These are phyloP conservation scores for Talaromyces sp. DNA, from an alignment of 2,329 filamentous ascomycete species.

Conservation along the genomic window DNA sequence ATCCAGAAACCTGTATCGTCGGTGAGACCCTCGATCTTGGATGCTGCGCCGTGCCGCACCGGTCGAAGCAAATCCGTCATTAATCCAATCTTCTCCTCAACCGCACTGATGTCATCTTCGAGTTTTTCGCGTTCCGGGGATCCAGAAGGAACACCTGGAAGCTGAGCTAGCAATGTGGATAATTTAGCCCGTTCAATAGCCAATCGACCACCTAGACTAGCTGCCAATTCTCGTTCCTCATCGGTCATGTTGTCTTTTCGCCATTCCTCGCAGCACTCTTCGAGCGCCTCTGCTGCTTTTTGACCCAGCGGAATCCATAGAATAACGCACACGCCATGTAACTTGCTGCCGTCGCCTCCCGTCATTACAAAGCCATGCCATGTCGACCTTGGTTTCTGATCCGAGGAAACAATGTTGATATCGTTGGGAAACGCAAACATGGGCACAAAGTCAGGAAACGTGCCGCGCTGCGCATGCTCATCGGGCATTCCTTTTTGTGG, in stretches of 20 bases:
- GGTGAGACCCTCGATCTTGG: slow-evolving; percentile 94
- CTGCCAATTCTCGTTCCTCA: slow-evolving; percentile 89
- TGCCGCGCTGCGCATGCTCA: slow-evolving; percentile 73
- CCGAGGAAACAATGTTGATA: slow-evolving; percentile 92
- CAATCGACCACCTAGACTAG: slow-evolving; percentile 82
- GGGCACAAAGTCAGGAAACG: slow-evolving; percentile 94
- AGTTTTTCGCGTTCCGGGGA: slow-evolving; percentile 76
- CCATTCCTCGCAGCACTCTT: slow-evolving; percentile 76
- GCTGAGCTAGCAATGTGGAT: slow-evolving; percentile 77
- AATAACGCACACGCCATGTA: slow-evolving; percentile 87
- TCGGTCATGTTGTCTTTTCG: slow-evolving; percentile 94
- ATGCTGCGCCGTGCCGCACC: slow-evolving; percentile 87
- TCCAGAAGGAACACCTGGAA: slow-evolving; percentile 77
- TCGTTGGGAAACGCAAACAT: slow-evolving; percentile 99
- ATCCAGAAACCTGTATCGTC: slow-evolving; percentile 96
- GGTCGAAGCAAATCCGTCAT: slow-evolving; percentile 96
- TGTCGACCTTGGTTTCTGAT: slow-evolving; percentile 88
- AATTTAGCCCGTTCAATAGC: slow-evolving; percentile 85
- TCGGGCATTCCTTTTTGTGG: slow-evolving; percentile 79
- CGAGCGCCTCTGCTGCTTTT: slow-evolving; percentile 73
- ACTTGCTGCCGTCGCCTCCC: slow-evolving; percentile 80
- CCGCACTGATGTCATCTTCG: slow-evolving; percentile 90
- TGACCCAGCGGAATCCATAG: slow-evolving; percentile 86
- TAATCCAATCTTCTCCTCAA: slow-evolving; percentile 93
- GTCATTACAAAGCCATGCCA: slow-evolving; percentile 99